A percentile compares a stretch with the other conserved stretches of the same genome.
These are phyloP conservation scores for Bruguiera gymnorhiza DNA, from an alignment of 345 rosid species.

Conservation along the genomic window DNA sequence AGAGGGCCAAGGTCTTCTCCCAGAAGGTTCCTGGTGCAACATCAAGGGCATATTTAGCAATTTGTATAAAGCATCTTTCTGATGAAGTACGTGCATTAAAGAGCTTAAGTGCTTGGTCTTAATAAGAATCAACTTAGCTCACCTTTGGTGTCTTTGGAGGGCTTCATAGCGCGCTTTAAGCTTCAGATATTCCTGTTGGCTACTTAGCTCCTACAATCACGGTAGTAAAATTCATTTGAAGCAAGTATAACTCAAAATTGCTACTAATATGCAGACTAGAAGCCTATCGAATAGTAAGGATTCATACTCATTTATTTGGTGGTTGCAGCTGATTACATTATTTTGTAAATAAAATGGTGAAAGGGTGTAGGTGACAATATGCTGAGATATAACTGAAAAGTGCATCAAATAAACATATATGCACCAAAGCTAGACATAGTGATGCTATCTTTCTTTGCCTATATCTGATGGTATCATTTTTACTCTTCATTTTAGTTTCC, in stretches of 20 bases:
- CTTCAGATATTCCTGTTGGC: conserved; percentile 90
- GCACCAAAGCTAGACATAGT: no score
- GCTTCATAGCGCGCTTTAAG: conserved; percentile 87
- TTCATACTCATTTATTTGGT: no score
- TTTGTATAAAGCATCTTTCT: neutral
- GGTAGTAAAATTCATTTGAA: conserved; percentile 8
- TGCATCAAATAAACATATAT: no score
- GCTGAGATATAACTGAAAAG: no score
- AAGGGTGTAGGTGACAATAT: no score
- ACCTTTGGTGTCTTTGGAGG: conserved; percentile 84
- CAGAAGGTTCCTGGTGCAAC: conserved; percentile 55
- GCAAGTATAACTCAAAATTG: neutral
- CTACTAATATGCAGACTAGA: no score
- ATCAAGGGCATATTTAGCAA: neutral
- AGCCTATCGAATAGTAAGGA: no score
- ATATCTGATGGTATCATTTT: no score
- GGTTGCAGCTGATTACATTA: no score
- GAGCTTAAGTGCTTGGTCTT: neutral
- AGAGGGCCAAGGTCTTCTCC: conserved; percentile 94
- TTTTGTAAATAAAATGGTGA: no score
- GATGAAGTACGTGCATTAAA: neutral
- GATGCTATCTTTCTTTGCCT: no score
- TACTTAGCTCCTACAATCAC: conserved; percentile 65
- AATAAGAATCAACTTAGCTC: neutral
- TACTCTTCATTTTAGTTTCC: no score